These are phyloP conservation scores for Heteromeles arbutifolia DNA, from an alignment of 306 rosid genomes.

Conservation along the genomic window DNA sequence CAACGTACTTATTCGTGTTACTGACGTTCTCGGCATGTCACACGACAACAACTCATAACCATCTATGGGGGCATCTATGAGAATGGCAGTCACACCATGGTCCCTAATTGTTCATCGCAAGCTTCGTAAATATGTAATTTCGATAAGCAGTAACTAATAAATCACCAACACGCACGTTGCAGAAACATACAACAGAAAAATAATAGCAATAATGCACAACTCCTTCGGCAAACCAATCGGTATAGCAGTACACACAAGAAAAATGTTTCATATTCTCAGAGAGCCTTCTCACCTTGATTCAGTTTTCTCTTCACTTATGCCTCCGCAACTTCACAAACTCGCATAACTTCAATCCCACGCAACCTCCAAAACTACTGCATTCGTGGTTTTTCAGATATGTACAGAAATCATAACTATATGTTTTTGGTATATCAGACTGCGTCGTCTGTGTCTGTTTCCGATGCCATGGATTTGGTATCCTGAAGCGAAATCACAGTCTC, in stretches of 20 bases:
- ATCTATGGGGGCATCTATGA: neutral
- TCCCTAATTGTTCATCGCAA: neutral
- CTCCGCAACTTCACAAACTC: neutral
- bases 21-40: neutral
- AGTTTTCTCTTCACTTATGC: neutral
- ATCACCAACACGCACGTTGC: neutral
- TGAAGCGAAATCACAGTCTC: constrained; percentile 86
- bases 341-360: neutral
- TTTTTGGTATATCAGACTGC: constrained; percentile 23
- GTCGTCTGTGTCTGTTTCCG: constrained; percentile 6
- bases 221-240: neutral
- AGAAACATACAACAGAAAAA: neutral
- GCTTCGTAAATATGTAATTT: neutral
- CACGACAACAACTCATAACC: neutral
- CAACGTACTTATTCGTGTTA: neutral
- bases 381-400: constrained; percentile 14
- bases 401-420: constrained; percentile 16
- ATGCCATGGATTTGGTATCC: constrained; percentile 28
- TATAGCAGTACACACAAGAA: neutral
- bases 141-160: neutral
- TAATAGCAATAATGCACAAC: neutral
- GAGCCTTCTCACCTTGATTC: neutral
- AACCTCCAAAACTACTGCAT: neutral
- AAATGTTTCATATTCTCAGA: constrained; percentile 7
- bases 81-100: neutral